These are phyloP conservation scores for Ustilago bromivora DNA, from an alignment of 1,284 basidiomycete species.

Conservation along the genomic window DNA sequence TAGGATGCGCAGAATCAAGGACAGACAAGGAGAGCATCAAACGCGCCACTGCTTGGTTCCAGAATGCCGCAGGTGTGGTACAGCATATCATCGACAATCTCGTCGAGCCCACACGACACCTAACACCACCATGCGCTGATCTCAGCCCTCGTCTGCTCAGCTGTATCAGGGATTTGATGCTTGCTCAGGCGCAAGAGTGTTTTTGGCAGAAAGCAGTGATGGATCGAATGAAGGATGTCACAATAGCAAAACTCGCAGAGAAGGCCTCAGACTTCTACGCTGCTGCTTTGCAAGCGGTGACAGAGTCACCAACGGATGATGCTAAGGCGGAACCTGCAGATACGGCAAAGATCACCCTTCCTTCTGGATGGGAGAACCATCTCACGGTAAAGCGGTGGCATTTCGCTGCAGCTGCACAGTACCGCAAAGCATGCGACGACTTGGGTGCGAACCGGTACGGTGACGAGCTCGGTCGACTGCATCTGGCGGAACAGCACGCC, in stretches of 20 bases:
- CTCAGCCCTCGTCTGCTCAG: constrained; percentile 75
- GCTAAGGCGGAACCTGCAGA: constrained; percentile 12
- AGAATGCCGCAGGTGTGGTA: constrained; percentile 59
- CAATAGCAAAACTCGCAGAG: constrained; percentile 86
- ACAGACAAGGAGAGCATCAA: constrained; percentile 63
- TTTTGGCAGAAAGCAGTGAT: constrained; percentile 93
- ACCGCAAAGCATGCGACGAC: constrained; percentile 89
- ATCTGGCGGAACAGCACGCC: constrained; percentile 71
- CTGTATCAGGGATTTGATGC: constrained; percentile 81
- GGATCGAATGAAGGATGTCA: constrained; percentile 81
- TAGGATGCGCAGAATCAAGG: constrained; percentile 55
- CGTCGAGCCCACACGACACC: constrained; percentile 31
- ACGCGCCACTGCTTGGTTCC: constrained; percentile 59
- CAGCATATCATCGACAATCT: constrained; percentile 48
- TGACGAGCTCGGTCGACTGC: constrained; percentile 63
- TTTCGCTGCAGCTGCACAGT: constrained; percentile 90
- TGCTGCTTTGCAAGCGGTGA: constrained; percentile 35
- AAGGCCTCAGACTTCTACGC: constrained; percentile 73
- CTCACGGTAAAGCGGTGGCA: constrained; percentile 85
- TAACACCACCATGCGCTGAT: constrained; percentile 46
- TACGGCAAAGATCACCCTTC: constrained; percentile 36
- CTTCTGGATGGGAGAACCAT: constrained; percentile 83
- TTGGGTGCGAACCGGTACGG: constrained; percentile 77
- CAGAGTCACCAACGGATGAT: constrained; percentile 4
- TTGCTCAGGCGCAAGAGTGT: constrained; percentile 96